Evolutionary conservation across 2,329 filamentous ascomycete species (phyloP).

Genomic region (Epichloe uncinata): DNA sequence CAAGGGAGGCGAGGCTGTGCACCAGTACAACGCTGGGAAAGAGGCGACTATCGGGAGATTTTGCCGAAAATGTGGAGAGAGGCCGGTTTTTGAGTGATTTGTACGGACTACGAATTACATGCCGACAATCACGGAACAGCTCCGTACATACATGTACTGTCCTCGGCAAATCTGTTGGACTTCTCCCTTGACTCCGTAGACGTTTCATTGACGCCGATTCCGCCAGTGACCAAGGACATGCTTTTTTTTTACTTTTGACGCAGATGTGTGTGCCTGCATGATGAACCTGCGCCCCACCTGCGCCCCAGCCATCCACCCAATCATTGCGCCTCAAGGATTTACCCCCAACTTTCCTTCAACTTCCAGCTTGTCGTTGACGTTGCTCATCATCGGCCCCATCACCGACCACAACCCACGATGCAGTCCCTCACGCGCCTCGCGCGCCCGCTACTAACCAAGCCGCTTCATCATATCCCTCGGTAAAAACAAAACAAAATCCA

Average conservation of each 20-base stretch:
- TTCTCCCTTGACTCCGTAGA: too few relatives aligned
- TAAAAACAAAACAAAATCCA: constrained; percentile 9
- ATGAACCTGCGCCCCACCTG: too few relatives aligned
- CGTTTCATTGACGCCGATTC: too few relatives aligned
- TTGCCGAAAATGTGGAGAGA: constrained; percentile 11
- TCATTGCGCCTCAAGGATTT: constrained; percentile 1
- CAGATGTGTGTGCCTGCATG: too few relatives aligned
- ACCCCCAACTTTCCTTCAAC: neutral
- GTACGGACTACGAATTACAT: too few relatives aligned
- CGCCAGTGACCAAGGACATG: too few relatives aligned
- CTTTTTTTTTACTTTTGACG: too few relatives aligned
- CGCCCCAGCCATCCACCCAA: neutral
- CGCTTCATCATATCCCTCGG: constrained; percentile 14
- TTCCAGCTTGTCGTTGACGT: too few relatives aligned
- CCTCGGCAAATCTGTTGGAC: too few relatives aligned
- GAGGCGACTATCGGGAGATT: constrained; percentile 25
- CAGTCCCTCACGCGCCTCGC: constrained; percentile 18
- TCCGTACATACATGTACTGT: too few relatives aligned
- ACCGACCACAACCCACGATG: constrained; percentile 7
- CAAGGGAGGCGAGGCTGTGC: constrained; percentile 17
- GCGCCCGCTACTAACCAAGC: constrained; percentile 15
- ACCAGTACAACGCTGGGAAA: constrained; percentile 29
- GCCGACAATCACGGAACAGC: too few relatives aligned
- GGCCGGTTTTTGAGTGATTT: too few relatives aligned
- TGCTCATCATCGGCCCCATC: neutral